A percentile compares a stretch with the other conserved stretches of the same genome.
phyloP scores from a whole-genome alignment of 345 rosid species.

The Eucalyptus victrix region DNA sequence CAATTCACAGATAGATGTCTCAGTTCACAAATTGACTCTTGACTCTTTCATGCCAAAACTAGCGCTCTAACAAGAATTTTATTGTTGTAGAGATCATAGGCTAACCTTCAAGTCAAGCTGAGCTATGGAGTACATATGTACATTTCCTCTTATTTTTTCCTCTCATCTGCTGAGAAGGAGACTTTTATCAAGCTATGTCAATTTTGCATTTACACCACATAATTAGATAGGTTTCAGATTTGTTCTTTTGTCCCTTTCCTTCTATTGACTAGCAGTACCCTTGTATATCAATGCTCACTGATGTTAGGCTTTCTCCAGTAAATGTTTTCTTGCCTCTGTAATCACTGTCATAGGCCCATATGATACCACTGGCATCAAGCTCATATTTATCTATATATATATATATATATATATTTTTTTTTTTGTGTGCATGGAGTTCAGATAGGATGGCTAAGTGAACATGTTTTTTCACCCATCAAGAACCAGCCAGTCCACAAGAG shows the following conservation, averaged over 20 bases:
- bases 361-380: neutral
- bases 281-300: neutral
- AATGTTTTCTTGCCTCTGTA: neutral
- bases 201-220: neutral
- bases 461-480: neutral
- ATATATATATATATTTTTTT: too few species aligned
- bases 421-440: neutral
- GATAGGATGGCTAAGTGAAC: neutral
- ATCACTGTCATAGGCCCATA: neutral
- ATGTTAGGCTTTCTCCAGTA: neutral
- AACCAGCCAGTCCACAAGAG: neutral
- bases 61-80: neutral
- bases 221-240: neutral
- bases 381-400: too few species aligned
- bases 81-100: neutral
- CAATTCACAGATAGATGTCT: neutral
- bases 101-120: neutral
- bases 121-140: neutral
- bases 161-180: neutral
- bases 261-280: neutral
- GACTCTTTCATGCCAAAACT: neutral
- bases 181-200: neutral
- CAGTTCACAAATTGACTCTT: neutral
- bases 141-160: neutral
- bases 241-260: neutral